These are phyloP conservation scores for Quillaja saponaria DNA, from an alignment of 306 rosid species.

Conservation along the genomic window DNA sequence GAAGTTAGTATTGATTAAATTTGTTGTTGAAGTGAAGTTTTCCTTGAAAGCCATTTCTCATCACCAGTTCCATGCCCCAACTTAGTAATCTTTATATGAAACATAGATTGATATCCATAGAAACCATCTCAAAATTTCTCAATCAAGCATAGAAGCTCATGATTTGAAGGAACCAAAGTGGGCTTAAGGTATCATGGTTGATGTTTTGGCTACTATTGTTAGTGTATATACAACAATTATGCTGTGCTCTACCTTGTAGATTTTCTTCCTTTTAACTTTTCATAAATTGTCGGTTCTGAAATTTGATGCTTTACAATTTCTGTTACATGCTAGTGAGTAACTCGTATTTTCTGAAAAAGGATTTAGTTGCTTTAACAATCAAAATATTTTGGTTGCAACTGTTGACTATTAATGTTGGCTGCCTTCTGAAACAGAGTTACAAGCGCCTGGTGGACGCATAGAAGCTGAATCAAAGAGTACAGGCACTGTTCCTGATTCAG, in stretches of 20 bases:
- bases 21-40: background rate
- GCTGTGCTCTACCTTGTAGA: too few relatives aligned
- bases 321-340: background rate
- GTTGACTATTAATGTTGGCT: constrained; percentile 15
- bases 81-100: too few relatives aligned
- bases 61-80: background rate
- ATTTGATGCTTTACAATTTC: background rate
- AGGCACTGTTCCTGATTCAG: constrained; percentile 23
- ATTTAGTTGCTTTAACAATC: background rate
- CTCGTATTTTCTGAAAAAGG: background rate
- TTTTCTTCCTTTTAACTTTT: background rate
- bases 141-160: too few relatives aligned
- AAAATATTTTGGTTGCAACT: constrained; percentile 20
- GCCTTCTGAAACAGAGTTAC: constrained; percentile 61
- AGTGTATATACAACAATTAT: too few relatives aligned
- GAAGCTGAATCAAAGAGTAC: constrained; percentile 48
- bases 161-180: too few relatives aligned
- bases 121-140: too few relatives aligned
- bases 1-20: constrained; percentile 5
- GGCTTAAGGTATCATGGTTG: too few relatives aligned
- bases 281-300: constrained; percentile 8
- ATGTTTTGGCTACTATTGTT: too few relatives aligned
- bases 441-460: constrained; percentile 39
- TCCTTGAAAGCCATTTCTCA: background rate
- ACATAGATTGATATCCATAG: too few relatives aligned